Evolutionary conservation across 2,329 filamentous ascomycete species (phyloP), one percentile per base, ranked within the genome.

Genomic region (Coniochaeta sp.): DNA sequence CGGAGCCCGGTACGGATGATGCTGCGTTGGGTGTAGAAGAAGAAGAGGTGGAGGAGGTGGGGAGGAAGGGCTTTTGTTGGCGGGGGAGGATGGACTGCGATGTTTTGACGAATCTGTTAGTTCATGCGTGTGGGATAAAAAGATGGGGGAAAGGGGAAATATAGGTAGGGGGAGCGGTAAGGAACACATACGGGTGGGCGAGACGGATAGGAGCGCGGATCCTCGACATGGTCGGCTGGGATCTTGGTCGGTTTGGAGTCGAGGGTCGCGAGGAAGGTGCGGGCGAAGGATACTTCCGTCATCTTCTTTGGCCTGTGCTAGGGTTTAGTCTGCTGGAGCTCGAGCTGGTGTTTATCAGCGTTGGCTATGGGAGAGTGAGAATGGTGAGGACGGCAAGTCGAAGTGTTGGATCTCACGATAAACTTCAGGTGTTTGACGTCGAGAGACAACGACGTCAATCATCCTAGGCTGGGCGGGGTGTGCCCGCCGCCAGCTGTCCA

Each of bases 181-280:
- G 61, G 57, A 73, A 14, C 14, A 36, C 87, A 32, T 83, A 97
- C 93, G 17, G 92, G 89, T 65, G 86, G 81, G 63, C 89, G 86
- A 28, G 89, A 79, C 26, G 90, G 89, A 72, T 93, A 93, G 65
- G 82, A 85, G 68, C 87, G 87, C 57, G 91, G 86, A 71, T 97
- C 91, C 75, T 93, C 90, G 73, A 96, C 87, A 85, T 97, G 89
- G 74, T 98, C 91, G 65, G 90, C 80, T n/a, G 89, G 86, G 64
- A 98, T 84, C 79, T 93, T 96, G 68, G 87, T 74, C 8, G 92
- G 89, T 57, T 88, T 87, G 62, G 86, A 84, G 75, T 96, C 91
- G 63, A 98, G 84, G 24, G 86, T 83, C 58, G 87, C 80, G 66
- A 99, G 86, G 75, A 96, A 97, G 34, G 85, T 81, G 75, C 89